Conservation (phyloP, 345 rosid species). For the Turritis glabra region DNA sequence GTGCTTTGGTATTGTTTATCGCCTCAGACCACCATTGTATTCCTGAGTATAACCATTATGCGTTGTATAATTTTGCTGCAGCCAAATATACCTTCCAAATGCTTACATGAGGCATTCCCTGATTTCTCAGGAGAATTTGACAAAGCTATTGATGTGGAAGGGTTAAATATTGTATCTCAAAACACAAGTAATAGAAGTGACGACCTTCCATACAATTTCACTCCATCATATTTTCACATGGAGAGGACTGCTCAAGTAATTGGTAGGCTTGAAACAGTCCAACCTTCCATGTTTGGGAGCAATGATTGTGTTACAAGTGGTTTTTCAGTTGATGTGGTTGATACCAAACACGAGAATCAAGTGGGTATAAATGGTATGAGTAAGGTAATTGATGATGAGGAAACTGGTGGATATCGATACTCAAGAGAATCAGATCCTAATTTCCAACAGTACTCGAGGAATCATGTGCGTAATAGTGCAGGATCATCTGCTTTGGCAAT, state of each 20-base stretch:
- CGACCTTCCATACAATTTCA: constrained; percentile 27
- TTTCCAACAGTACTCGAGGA: constrained; percentile 37
- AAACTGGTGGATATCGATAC: constrained; percentile 46
- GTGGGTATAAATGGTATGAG: constrained; percentile 36
- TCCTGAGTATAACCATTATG: constrained; percentile 29
- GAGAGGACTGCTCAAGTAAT: constrained; percentile 40
- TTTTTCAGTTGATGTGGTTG: constrained; percentile 25
- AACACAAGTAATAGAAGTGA: constrained; percentile 32
- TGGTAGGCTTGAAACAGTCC: constrained; percentile 43
- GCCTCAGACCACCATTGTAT: constrained; percentile 5
- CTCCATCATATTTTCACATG: constrained; percentile 39
- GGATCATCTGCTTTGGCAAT: constrained; percentile 41
- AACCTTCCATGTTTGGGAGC: constrained; percentile 40
- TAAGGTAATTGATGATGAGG: constrained; percentile 36
- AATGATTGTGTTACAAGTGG: constrained; percentile 41
- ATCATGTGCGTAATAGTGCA: constrained; percentile 34
- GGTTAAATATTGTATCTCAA: constrained; percentile 41
- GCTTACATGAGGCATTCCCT: constrained; percentile 46
- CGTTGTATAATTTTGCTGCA: constrained; percentile 37
- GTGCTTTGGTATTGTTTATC: not conserved
- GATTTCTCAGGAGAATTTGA: constrained; percentile 43
- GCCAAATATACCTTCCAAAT: constrained; percentile 50
- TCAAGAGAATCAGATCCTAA: constrained; percentile 36
- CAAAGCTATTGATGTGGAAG: constrained; percentile 42
- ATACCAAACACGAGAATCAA: constrained; percentile 46